Evolutionary conservation across 2,329 filamentous ascomycete genomes (phyloP), one percentile per base, ranked within the genome.

Genomic region (Aspergillus ibericus): DNA sequence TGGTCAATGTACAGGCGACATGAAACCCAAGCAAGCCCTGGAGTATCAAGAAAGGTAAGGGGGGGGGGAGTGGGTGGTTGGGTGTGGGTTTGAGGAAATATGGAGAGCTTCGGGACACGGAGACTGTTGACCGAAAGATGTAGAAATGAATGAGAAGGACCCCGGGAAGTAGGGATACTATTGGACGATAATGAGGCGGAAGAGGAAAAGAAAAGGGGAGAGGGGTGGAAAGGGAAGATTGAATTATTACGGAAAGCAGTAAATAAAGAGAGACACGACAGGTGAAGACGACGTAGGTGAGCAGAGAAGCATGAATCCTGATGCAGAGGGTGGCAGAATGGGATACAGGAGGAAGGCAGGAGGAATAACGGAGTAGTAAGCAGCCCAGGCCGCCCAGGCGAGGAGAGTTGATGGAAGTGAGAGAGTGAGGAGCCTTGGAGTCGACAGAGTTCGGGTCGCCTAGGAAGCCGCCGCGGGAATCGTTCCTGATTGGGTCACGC

Each of bases 271-370:
- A 47, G 48, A 54, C 49, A 42, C 52, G 53, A 49, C 38, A 57
- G 34, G 29, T 46, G 34, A 53, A 54, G 51, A 36, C 40, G 34
- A 27, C 48, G 59, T 40, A 36, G 27, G 53, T 55, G 40, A 54
- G 54, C 38, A 59, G 40, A 34, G 32, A 58, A 56, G 58, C 59
- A 61, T 63, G 38, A 56, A 59, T 56, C 55, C 44, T 42, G 53
- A 54, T 59, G 55, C 55, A 50, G 54, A 32, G 13, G 27, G 53
- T 49, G 44, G 44, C 53, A 49, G 53, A 55, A 55, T 38, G 48
- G 27, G 46, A 58, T 53, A 48, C 50, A 58, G 49, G 55, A 57
- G 49, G 46, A 44, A n/a, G 48, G 22, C 42, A 58, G 40, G 18
- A 53, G 36, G 38, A 18, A 42, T 29, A 51, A 35, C 34, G 36